These are phyloP conservation scores for Aspergillus funiculosus DNA, from an alignment of 495 filamentous ascomycete species.

Conservation along the genomic window DNA sequence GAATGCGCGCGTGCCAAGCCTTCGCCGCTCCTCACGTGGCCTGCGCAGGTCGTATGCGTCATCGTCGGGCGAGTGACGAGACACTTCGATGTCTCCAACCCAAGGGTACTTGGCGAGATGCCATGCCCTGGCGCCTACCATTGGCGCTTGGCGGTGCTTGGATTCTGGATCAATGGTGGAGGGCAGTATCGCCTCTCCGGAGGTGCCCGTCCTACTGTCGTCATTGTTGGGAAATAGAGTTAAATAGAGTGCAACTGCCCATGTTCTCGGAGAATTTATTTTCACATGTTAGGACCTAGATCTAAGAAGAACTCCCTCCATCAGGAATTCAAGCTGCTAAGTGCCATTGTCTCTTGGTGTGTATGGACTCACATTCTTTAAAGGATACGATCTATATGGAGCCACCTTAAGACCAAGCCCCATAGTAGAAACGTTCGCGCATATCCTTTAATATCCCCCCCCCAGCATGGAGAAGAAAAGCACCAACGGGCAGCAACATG, in stretches of 20 bases:
- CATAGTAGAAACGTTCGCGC: conserved; percentile 21
- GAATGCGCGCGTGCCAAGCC: conserved; percentile 15
- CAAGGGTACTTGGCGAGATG: conserved; percentile 6
- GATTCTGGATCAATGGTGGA: conserved; percentile 4
- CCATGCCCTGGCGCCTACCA: conserved; percentile 1
- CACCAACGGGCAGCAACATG: conserved; percentile 7
- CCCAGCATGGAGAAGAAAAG: conserved; percentile 21
- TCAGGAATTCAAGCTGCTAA: conserved; percentile 2
- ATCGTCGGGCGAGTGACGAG: conserved; percentile 19
- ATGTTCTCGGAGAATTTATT: neutral
- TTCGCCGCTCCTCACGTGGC: conserved; percentile 22
- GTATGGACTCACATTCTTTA: conserved; percentile 36
- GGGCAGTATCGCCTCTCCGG: conserved; percentile 1
- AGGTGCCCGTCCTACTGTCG: neutral
- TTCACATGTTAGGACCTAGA: conserved; percentile 9
- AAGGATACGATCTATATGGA: conserved; percentile 35
- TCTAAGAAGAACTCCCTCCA: neutral
- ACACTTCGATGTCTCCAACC: conserved; percentile 2
- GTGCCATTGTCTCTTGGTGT: conserved; percentile 9
- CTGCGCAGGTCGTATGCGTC: conserved; percentile 7
- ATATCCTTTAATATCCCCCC: neutral
- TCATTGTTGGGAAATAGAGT: conserved; percentile 12
- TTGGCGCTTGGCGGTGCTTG: conserved; percentile 13
- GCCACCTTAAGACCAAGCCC: conserved; percentile 28
- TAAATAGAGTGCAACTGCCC: conserved; percentile 12